Base-by-base conservation (phyloP, 2,329 filamentous ascomycete genomes). In the Mycosphaerella arachidis region DNA sequence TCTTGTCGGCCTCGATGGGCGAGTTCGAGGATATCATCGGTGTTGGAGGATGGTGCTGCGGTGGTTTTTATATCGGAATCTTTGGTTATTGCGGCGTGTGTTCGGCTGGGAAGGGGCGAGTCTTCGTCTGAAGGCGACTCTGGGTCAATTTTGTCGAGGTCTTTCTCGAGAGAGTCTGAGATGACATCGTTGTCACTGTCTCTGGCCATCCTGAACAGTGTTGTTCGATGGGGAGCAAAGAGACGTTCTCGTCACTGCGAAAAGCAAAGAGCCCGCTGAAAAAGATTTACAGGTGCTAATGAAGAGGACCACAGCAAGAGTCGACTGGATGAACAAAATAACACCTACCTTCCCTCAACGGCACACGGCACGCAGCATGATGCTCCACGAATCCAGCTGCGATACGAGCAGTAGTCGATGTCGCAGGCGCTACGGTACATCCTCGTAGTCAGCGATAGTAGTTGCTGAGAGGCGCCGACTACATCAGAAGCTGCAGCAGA, bases 141-240 rank as follows among this genome's bases (percentile, higher is more conserved):
- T 27, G 56, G 31, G 12, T 67, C 63, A 30, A 57, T 56, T 31
- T 64, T 56, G n/a, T 62, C 56, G 12, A 63, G 53, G 10, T 64
- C 56, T 29, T 57, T 50, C 6, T 62, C 60, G 1, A 52, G 12
- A 10, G 65, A 59, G 58, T 56, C 55, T 40, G 18, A n/a, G 45
- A 63, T 58, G 48, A 55, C 12, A 31, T 60, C 57, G 31, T 48
- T 45, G 43, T 67, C 56, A 33, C 62, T 56, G 37, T 61, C 60
- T 59, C 61, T 57, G 45, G 48, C 58, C 60, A 63, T 65, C n/a
- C 48, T 58, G 48, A 16, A 43, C 4, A 43, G 40, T n/a, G 40
- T n/a, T 43, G 40, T n/a, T 43, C 16, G 40, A 2, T 43, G 8
- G 1, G 16, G 4, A 43, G 16, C 20, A 54, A 43, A 43, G 40